Percentiles rank a stretch among this genome's conserved stretches.
phyloP scores from a whole-genome alignment of 169 alveolate genomes.

The Condylostoma magnum region DNA sequence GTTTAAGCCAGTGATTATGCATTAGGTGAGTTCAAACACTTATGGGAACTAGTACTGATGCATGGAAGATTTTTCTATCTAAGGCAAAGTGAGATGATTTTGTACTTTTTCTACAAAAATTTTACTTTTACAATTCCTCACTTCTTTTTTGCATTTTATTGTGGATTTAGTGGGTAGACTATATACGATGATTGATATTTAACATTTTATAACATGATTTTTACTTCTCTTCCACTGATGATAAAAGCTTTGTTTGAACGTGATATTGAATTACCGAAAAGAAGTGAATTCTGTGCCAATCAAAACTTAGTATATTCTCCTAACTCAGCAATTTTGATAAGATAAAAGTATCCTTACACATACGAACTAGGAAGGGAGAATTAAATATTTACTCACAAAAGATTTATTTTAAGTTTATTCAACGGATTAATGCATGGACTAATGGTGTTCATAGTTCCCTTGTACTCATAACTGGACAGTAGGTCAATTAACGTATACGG shows the following conservation, averaged over 20 bases:
- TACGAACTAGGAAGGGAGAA: conserved; percentile 61
- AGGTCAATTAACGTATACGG: conserved; percentile 57
- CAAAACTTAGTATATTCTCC: too few relatives aligned
- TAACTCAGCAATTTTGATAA: too few relatives aligned
- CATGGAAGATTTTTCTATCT: conserved; percentile 83
- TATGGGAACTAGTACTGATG: conserved; percentile 71
- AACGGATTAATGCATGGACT: conserved; percentile 52
- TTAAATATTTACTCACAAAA: conserved; percentile 47
- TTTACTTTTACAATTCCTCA: conserved; percentile 81
- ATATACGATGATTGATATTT: conserved; percentile 88
- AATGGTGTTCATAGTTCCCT: conserved; percentile 46
- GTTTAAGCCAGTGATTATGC: conserved; percentile 86
- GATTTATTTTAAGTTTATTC: conserved; percentile 45
- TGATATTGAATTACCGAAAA: conserved; percentile 52
- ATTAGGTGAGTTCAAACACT: conserved; percentile 76
- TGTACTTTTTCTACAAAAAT: conserved; percentile 88
- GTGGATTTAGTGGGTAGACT: conserved; percentile 76
- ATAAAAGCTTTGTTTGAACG: conserved; percentile 73
- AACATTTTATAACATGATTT: conserved; percentile 81
- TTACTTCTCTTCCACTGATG: conserved; percentile 78
- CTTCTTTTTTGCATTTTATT: conserved; percentile 65
- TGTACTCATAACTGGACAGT: conserved; percentile 19
- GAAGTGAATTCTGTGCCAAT: too few relatives aligned
- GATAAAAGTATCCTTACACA: conserved; percentile 37
- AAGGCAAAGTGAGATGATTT: conserved; percentile 74